Percentiles rank a stretch among this genome's conserved stretches.
These are phyloP conservation scores for Pugionium dolabratum DNA, from an alignment of 345 rosid species.

Conservation along the genomic window DNA sequence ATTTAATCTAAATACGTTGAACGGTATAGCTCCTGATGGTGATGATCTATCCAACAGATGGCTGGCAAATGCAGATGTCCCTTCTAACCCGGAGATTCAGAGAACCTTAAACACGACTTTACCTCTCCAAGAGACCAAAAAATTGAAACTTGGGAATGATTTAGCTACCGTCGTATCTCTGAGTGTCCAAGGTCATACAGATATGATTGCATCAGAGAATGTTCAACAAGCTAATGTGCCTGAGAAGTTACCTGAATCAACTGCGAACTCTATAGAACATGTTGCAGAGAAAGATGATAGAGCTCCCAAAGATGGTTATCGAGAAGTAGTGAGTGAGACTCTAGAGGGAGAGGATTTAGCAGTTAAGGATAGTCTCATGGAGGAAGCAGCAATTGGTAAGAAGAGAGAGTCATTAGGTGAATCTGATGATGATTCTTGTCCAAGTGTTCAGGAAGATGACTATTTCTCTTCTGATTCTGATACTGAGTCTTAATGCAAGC, in stretches of 20 bases:
- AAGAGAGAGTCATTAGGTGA: conserved; percentile 26
- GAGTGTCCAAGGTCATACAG: conserved; percentile 36
- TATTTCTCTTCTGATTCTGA: conserved; percentile 38
- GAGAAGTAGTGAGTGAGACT: conserved; percentile 22
- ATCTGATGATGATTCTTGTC: conserved; percentile 39
- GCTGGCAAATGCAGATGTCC: conserved; percentile 40
- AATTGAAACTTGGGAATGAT: conserved; percentile 32
- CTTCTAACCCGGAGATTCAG: conserved; percentile 28
- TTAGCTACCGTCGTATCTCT: conserved; percentile 33
- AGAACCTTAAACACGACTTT: conserved; percentile 28
- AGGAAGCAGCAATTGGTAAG: conserved; percentile 22
- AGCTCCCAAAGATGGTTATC: conserved; percentile 17
- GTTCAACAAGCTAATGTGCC: conserved; percentile 29
- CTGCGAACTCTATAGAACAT: conserved; percentile 36
- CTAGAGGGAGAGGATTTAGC: conserved; percentile 24
- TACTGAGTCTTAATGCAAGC: conserved; percentile 27
- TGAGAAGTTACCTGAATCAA: conserved; percentile 30
- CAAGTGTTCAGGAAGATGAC: conserved; percentile 29
- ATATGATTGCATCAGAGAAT: conserved; percentile 35
- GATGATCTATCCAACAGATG: conserved; percentile 47
- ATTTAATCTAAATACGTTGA: conserved; percentile 35
- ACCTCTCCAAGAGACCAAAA: conserved; percentile 28
- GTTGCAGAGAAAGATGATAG: conserved; percentile 31
- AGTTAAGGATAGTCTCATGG: conserved; percentile 12
- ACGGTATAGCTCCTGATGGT: conserved; percentile 40